Conservation (phyloP, 2,329 filamentous ascomycete species). For the Penicillium nordicum region DNA sequence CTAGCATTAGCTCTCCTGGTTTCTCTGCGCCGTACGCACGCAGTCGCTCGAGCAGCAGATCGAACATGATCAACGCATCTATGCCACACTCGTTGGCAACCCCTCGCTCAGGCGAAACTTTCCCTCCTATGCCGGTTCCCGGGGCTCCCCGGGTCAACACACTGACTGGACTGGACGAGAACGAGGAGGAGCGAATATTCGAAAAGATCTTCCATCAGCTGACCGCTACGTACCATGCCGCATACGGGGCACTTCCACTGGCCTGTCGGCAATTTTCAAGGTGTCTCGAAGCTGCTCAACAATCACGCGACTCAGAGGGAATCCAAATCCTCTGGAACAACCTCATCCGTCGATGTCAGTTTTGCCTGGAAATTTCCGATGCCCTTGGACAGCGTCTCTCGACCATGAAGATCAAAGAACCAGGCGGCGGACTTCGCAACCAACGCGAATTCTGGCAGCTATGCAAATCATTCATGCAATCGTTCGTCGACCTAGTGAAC, state of each 20-base stretch:
- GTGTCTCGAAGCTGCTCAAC: constrained; percentile 62
- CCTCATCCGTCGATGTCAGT: constrained; percentile 68
- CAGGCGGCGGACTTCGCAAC: constrained; percentile 61
- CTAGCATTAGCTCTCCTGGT: constrained; percentile 30
- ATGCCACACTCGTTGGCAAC: constrained; percentile 55
- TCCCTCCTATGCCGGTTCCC: constrained; percentile 51
- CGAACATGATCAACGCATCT: constrained; percentile 50
- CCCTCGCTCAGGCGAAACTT: constrained; percentile 78
- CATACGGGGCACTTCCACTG: constrained; percentile 66
- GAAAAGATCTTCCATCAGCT: constrained; percentile 78
- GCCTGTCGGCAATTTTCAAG: constrained; percentile 65
- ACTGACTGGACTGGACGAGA: constrained; percentile 60
- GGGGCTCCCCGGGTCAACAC: constrained; percentile 51
- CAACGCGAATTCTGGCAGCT: constrained; percentile 63
- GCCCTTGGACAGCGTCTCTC: constrained; percentile 69
- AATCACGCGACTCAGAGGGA: constrained; percentile 57
- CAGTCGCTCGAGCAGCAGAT: constrained; percentile 51
- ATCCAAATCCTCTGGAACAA: constrained; percentile 64
- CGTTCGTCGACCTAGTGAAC: constrained; percentile 47
- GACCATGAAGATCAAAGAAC: constrained; percentile 79
- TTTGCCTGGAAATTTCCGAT: constrained; percentile 70
- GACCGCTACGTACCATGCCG: constrained; percentile 68
- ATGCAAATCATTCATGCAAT: constrained; percentile 60
- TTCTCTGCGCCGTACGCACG: constrained; percentile 33
- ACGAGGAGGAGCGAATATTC: constrained; percentile 75